A percentile compares a stretch with the other conserved stretches of the same genome.
Evolutionary conservation across 345 rosid genomes (phyloP).

Genomic region (Tarenaya hassleriana): DNA sequence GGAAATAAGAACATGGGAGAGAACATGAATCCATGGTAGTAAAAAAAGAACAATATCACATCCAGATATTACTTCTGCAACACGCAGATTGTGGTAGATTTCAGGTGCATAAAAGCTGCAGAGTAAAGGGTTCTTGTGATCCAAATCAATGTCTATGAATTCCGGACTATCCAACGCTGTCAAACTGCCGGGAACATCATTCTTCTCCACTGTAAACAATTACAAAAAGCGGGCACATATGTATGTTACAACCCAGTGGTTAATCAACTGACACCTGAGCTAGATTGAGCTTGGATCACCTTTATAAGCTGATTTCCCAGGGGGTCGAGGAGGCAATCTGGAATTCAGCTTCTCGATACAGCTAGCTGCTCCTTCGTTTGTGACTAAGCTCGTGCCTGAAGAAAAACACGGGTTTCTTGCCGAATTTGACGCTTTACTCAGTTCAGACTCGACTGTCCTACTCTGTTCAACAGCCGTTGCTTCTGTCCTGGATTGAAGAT

Average conservation of each 20-base stretch:
- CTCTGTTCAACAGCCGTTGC: no score
- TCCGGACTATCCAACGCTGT: constrained; percentile 31
- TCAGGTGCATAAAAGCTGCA: constrained; percentile 78
- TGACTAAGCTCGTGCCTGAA: neutral
- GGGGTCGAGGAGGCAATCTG: constrained; percentile 28
- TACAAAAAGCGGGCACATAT: constrained; percentile 9
- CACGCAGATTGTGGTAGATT: constrained; percentile 56
- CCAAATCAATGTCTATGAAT: constrained; percentile 56
- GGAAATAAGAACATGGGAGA: no score
- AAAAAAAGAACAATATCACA: constrained; percentile 8
- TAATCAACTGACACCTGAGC: neutral
- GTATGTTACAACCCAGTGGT: constrained; percentile 13
- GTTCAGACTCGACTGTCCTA: neutral
- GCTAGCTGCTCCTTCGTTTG: constrained; percentile 17
- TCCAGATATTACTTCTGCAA: constrained; percentile 60
- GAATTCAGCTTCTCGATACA: constrained; percentile 15
- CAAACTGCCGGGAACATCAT: constrained; percentile 24
- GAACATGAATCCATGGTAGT: neutral
- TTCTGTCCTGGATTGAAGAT: constrained; percentile 20
- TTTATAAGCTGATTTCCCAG: constrained; percentile 23
- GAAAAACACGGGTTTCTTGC: constrained; percentile 11
- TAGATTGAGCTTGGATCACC: constrained; percentile 22
- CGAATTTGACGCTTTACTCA: constrained; percentile 12
- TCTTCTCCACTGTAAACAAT: constrained; percentile 37
- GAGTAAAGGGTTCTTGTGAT: constrained; percentile 53